phyloP scores from a whole-genome alignment of 2,329 filamentous ascomycete genomes.

The Aspergillus sergii region DNA sequence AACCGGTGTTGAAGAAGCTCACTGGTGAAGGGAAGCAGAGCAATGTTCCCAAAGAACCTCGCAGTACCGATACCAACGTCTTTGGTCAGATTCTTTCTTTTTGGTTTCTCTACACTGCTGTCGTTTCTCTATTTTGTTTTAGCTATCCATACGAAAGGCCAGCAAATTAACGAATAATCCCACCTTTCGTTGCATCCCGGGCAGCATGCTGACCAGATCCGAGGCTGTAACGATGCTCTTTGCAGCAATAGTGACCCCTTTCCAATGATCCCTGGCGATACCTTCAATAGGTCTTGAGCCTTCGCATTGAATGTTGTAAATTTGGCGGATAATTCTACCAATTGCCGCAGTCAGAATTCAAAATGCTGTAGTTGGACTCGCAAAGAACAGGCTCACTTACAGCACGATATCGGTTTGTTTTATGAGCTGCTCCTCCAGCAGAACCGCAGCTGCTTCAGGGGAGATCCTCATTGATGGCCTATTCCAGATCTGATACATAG shows the following conservation, averaged over 20 bases:
- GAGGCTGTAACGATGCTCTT: neutral
- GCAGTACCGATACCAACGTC: neutral
- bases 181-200: neutral
- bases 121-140: neutral
- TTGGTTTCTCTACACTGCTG: neutral
- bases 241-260: neutral
- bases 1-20: neutral
- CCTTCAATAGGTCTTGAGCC: neutral
- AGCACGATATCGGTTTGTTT: neutral
- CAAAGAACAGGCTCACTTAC: neutral
- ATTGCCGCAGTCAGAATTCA: neutral
- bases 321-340: neutral
- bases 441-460: neutral
- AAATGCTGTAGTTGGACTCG: neutral
- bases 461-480: neutral
- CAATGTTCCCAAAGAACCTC: neutral
- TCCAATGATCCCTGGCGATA: neutral
- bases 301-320: neutral
- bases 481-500: neutral
- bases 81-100: neutral
- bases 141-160: neutral
- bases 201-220: neutral
- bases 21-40: neutral
- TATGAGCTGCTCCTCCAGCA: neutral
- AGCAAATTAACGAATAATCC: no score